A percentile compares a stretch with the other conserved stretches of the same genome.
phyloP scores from a whole-genome alignment of 176 grass and related monocot species.

The Musa acuminata region DNA sequence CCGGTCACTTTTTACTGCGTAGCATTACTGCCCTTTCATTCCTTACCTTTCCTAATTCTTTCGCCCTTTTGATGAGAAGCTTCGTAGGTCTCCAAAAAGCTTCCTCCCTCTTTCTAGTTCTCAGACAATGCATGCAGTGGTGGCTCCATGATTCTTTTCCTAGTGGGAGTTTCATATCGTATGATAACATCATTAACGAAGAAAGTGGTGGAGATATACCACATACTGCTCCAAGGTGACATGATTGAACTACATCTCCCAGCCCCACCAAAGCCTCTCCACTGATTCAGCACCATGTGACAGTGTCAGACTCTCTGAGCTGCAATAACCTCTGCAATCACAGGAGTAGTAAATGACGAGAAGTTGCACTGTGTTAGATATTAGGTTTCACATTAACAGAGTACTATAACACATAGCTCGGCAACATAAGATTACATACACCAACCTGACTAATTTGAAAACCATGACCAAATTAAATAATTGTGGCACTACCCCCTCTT shows the following conservation, averaged over 20 bases:
- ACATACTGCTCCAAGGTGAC: constrained; percentile 21
- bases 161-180: constrained; percentile 28
- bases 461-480: not conserved
- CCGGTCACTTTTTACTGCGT: not conserved
- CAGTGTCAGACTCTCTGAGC: constrained; percentile 24
- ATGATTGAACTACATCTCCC: constrained; percentile 15
- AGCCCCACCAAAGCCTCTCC: constrained; percentile 8
- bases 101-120: not conserved
- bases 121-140: constrained; percentile 10
- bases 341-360: constrained; percentile 21
- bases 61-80: not conserved
- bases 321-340: constrained; percentile 13
- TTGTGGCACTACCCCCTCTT: not conserved
- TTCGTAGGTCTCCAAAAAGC: not conserved
- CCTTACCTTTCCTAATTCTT: not conserved
- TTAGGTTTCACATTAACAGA: not conserved
- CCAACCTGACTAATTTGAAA: not conserved
- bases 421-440: not conserved
- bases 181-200: constrained; percentile 16
- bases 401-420: not conserved
- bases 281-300: constrained; percentile 52
- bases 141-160: constrained; percentile 8
- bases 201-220: not conserved
- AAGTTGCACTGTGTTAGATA: not conserved
- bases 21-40: not conserved